Conservation (phyloP, 352 stramenopile genomes). For the Phytophthora aleatoria region DNA sequence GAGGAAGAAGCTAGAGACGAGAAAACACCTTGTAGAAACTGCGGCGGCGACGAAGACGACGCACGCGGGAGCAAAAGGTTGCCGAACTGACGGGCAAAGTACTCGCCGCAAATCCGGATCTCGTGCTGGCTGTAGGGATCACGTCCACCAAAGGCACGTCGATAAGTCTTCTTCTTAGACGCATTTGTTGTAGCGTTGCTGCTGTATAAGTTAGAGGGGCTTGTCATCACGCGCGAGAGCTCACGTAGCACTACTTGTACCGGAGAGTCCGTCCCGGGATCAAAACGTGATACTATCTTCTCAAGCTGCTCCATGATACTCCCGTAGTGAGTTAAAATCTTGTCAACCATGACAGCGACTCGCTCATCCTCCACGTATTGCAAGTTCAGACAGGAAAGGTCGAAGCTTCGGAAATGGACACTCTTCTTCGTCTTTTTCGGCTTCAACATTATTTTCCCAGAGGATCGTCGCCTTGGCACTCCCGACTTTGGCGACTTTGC, state of each 20-base stretch:
- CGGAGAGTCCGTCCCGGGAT: slow-evolving; percentile 2
- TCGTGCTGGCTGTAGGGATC: slow-evolving; percentile 48
- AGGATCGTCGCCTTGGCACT: slow-evolving; percentile 12
- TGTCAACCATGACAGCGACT: slow-evolving; percentile 49
- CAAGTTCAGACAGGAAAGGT: slow-evolving; percentile 66
- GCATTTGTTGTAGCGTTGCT: neutral
- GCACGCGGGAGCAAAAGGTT: slow-evolving; percentile 31
- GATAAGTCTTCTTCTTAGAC: slow-evolving; percentile 29
- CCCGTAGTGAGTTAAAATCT: slow-evolving; percentile 47
- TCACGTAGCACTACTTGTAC: slow-evolving; percentile 19
- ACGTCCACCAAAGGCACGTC: slow-evolving; percentile 33
- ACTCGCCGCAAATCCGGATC: slow-evolving; percentile 42
- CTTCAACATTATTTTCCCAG: slow-evolving; percentile 19
- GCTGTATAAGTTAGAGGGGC: slow-evolving; percentile 14
- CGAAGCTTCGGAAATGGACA: slow-evolving; percentile 71
- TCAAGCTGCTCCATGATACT: slow-evolving; percentile 45
- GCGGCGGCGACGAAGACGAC: slow-evolving; percentile 3
- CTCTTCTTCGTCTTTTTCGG: slow-evolving; percentile 39
- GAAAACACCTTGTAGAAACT: slow-evolving; percentile 59
- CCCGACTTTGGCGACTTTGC: slow-evolving; percentile 19
- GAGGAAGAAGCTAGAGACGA: slow-evolving; percentile 61
- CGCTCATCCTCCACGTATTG: slow-evolving; percentile 56
- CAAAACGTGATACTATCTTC: slow-evolving; percentile 17
- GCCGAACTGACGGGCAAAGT: slow-evolving; percentile 53
- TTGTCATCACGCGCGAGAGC: slow-evolving; percentile 31